A percentile compares a stretch with the other conserved stretches of the same genome.
Conservation (phyloP, 805 yeast species). For the Cyberlindnera suaveolens region DNA sequence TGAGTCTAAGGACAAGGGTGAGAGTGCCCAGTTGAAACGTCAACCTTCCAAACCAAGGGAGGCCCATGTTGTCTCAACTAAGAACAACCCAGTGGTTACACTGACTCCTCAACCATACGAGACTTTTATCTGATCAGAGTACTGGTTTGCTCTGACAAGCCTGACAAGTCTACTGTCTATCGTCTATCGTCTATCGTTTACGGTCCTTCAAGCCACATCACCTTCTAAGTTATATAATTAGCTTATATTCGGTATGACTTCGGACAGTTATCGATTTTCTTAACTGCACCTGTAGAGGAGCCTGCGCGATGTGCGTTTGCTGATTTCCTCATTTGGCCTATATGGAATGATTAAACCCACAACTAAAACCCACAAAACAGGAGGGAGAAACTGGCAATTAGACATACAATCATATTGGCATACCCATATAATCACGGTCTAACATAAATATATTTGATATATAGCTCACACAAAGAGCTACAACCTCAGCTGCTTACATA, state of each 20-base stretch:
- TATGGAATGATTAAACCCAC: no score
- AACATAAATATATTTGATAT: no score
- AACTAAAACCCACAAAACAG: no score
- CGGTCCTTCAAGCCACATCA: not conserved
- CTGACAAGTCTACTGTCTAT: not conserved
- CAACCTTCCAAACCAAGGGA: constrained; percentile 96
- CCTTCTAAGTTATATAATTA: not conserved
- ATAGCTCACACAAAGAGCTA: not conserved
- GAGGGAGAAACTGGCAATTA: no score
- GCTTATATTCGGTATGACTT: not conserved
- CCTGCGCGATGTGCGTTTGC: no score
- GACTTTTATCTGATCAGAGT: constrained; percentile 72
- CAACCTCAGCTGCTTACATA: not conserved
- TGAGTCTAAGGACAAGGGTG: constrained; percentile 92
- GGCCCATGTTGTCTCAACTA: constrained; percentile 73
- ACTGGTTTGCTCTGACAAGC: not conserved
- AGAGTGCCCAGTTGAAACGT: constrained; percentile 86
- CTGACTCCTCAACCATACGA: constrained; percentile 98
- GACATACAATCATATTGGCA: no score
- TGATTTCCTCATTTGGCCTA: no score
- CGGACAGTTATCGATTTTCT: no score
- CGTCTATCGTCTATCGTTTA: not conserved
- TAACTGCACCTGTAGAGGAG: no score
- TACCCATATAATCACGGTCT: no score
- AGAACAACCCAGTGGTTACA: constrained; percentile 80